Evolutionary conservation across 257 asterid species (phyloP).

Genomic region (Scutellaria galericulata): DNA sequence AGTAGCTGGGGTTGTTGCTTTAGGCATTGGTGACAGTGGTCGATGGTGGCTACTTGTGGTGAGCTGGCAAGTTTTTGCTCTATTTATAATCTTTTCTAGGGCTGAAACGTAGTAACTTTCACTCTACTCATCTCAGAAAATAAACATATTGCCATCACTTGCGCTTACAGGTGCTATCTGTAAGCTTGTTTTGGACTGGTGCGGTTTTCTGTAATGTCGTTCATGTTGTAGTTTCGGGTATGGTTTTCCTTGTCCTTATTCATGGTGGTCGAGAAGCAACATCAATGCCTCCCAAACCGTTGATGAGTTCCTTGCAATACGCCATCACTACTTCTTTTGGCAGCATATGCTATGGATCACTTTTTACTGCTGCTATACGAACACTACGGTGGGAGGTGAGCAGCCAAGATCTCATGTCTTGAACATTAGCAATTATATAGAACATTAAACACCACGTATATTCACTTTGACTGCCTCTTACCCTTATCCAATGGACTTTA

Average conservation of each 20-base stretch:
- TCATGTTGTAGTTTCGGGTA: constrained; percentile 93
- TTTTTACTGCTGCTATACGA: constrained; percentile 96
- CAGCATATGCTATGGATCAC: constrained; percentile 98
- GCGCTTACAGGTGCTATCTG: constrained; percentile 69
- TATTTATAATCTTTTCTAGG: constrained; percentile 38
- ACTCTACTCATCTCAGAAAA: constrained; percentile 29
- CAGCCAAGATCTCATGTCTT: constrained; percentile 24
- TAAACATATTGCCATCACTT: constrained; percentile 29
- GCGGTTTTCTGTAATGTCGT: constrained; percentile 91
- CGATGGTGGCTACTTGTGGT: constrained; percentile 99
- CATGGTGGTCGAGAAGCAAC: constrained; percentile 83
- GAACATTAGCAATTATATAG: constrained; percentile 13
- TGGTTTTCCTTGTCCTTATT: constrained; percentile 84
- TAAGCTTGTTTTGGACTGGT: constrained; percentile 98
- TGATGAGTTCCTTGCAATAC: constrained; percentile 65
- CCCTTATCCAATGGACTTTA: constrained; percentile 33
- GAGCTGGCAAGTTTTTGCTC: constrained; percentile 98
- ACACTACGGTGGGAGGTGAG: constrained; percentile 95
- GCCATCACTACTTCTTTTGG: constrained; percentile 95
- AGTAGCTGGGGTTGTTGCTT: constrained; percentile 88
- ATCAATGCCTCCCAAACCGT: constrained; percentile 87
- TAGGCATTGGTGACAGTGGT: constrained; percentile 78
- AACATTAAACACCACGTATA: constrained; percentile 1
- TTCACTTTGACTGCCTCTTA: constrained; percentile 21
- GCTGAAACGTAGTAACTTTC: constrained; percentile 13